Percentiles rank a stretch among this genome's conserved stretches.
phyloP scores from a whole-genome alignment of 108 stramenopile species.

The Nitzschia sp. region DNA sequence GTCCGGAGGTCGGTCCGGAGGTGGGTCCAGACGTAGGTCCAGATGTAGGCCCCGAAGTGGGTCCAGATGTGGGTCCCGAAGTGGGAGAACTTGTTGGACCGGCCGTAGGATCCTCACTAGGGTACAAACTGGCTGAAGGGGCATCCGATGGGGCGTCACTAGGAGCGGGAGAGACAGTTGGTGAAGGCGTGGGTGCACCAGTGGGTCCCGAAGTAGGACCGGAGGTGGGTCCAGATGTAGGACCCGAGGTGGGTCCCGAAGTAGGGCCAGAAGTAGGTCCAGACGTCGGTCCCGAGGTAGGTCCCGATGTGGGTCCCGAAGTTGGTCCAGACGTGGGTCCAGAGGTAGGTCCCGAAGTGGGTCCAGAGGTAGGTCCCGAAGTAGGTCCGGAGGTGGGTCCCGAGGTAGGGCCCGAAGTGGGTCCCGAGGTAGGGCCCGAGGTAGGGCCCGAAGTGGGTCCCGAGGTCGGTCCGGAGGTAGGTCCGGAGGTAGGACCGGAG shows the following conservation, averaged over 20 bases:
- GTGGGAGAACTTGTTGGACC: not conserved
- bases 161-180: not conserved
- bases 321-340: conserved; percentile 10
- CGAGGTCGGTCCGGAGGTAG: not conserved
- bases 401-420: not conserved
- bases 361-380: conserved; percentile 6
- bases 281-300: not conserved
- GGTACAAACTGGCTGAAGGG: not conserved
- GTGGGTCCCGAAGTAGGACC: conserved; percentile 3
- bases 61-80: not conserved
- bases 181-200: not conserved
- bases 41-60: not conserved
- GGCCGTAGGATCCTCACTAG: not conserved
- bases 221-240: not conserved
- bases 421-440: not conserved
- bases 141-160: not conserved
- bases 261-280: not conserved
- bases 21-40: not conserved
- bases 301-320: not conserved
- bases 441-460: not conserved
- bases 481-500: conserved; percentile 5
- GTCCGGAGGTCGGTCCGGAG: conserved; percentile 8
- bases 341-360: not conserved
- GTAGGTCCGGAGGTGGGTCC: conserved; percentile 8
- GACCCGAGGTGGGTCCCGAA: not conserved